Conservation (phyloP, 176 grass and related monocot genomes). For the Triticum turgidum region DNA sequence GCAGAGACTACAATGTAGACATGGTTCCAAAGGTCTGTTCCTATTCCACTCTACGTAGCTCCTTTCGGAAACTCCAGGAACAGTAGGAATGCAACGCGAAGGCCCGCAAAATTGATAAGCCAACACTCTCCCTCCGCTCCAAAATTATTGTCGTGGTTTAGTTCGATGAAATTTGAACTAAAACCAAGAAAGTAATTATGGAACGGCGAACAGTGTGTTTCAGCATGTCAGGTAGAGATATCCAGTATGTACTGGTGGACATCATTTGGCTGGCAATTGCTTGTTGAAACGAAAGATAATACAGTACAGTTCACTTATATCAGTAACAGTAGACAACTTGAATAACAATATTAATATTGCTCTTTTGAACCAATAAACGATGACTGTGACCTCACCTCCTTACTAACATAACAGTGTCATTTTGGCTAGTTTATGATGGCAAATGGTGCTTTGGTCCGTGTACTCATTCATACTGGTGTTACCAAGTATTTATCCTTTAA, state of each 20-base stretch:
- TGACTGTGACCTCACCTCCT: background rate
- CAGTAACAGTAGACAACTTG: too few species aligned
- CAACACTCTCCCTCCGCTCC: too few species aligned
- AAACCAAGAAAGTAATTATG: too few species aligned
- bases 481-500: slow-evolving; percentile 87
- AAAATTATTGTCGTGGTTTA: too few species aligned
- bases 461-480: slow-evolving; percentile 85
- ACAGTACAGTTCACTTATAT: background rate
- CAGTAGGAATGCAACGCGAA: background rate
- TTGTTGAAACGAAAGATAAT: background rate
- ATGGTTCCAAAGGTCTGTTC: slow-evolving; percentile 84
- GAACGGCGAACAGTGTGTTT: background rate
- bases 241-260: background rate
- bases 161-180: too few species aligned
- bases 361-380: background rate
- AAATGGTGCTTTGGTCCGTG: slow-evolving; percentile 80
- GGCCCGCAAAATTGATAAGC: too few species aligned
- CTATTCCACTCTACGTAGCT: background rate
- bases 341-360: background rate
- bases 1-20: slow-evolving; percentile 95
- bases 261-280: background rate
- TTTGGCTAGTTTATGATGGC: slow-evolving; percentile 91
- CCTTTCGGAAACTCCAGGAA: background rate
- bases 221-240: background rate
- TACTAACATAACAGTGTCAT: background rate